Conservation (phyloP, 768 basidiomycete species). For the Psilocybe subaeruginosa region DNA sequence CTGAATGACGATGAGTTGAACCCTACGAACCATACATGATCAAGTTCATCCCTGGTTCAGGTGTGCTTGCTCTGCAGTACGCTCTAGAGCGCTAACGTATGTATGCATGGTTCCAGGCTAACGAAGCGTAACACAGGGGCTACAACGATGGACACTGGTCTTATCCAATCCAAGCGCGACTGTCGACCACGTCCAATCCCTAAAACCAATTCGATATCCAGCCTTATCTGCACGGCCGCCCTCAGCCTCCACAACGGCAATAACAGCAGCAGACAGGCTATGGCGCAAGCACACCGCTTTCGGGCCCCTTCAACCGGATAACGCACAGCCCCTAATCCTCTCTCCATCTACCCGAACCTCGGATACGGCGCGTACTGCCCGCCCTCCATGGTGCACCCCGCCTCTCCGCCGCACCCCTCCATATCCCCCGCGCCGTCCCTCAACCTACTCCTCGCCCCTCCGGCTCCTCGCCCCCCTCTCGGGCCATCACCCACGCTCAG, state of each 20-base stretch:
- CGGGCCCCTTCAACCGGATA: slow-evolving; percentile 41
- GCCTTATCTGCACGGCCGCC: no score
- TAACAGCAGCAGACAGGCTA: not conserved
- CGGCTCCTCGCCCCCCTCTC: slow-evolving; percentile 10
- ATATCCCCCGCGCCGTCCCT: not conserved
- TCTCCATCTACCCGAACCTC: slow-evolving; percentile 9
- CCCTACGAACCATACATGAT: slow-evolving; percentile 63
- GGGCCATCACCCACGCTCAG: slow-evolving; percentile 5
- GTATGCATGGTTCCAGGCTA: slow-evolving; percentile 41
- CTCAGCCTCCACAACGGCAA: slow-evolving; percentile 8
- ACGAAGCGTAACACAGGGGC: slow-evolving; percentile 62
- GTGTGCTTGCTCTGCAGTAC: slow-evolving; percentile 37
- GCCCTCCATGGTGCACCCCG: slow-evolving; percentile 12
- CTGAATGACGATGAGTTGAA: not conserved
- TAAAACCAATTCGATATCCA: slow-evolving; percentile 33
- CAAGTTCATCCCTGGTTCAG: slow-evolving; percentile 95
- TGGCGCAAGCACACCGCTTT: slow-evolving; percentile 22
- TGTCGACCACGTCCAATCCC: slow-evolving; percentile 33
- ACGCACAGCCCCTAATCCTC: slow-evolving; percentile 28
- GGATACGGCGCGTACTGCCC: slow-evolving; percentile 11
- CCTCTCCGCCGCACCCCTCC: slow-evolving; percentile 17
- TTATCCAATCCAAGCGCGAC: slow-evolving; percentile 32
- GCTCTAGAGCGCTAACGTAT: no score
- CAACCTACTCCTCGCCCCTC: slow-evolving; percentile 3
- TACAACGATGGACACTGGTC: slow-evolving; percentile 72